Evolutionary conservation across 768 basidiomycete genomes (phyloP), one percentile per base, ranked within the genome.

Genomic region (Calocybe gangraenosa): DNA sequence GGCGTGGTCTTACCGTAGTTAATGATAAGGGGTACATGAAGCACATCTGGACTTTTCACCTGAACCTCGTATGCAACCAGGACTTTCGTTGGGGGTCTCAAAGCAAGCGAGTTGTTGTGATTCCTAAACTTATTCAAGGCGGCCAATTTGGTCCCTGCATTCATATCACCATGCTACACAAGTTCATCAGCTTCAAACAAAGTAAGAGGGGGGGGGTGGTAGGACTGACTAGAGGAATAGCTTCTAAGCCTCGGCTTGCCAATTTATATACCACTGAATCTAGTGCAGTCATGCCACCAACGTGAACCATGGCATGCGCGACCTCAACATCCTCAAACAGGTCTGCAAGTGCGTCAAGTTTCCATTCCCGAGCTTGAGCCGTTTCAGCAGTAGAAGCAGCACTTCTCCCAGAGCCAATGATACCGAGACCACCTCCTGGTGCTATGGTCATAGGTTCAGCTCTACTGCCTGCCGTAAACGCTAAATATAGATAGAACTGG

Each of bases 401-500:
- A 15, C 84, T 79, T 50, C 93, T 71, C n/a, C 94, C 93, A 28
- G 90, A 92, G 14, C 93, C 93, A 53, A 96, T 96, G 47, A 94
- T 94, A 6, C 93, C 90, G 35, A 87, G 73, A 13, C 89, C 87
- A 21, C 77, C 76, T 33, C 73, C 76, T 5, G 69, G 62, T 3
- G 68, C 59, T 31, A 69, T 48, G 18, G 66, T 55, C 44, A 59
- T 66, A 10, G 79, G 71, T 45, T 88, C 81, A 19, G 78, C 69
- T 35, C 87, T 76, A 44, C 85, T 82, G 15, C 88, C 85, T 10
- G 92, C 90, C 1, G 92, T 94, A 63, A 97, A 92, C 1, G 95
- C 91, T 20, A 97, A 77, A 61, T 96, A 99, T 31, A 98, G 76
- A 67, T 98, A 99, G 65, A 89, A 97, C 59, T 98, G 95, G 44